Conservation (phyloP, 2,329 filamentous ascomycete genomes). For the Hypoxylon sp. region DNA sequence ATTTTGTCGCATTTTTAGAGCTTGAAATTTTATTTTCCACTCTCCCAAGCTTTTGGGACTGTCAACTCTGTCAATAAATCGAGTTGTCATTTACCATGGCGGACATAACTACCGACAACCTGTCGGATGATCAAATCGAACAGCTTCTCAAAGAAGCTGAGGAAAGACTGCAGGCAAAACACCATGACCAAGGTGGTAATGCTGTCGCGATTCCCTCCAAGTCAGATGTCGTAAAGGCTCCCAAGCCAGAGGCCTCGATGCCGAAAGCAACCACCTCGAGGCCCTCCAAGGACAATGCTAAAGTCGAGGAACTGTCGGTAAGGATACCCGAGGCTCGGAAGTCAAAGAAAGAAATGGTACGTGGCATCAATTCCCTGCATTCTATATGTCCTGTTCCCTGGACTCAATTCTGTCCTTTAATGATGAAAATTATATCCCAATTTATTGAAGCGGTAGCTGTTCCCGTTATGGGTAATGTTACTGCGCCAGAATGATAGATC, state of each 20-base stretch:
- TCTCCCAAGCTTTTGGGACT: slow-evolving; percentile 5
- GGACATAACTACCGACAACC: slow-evolving; percentile 58
- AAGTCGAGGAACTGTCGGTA: slow-evolving; percentile 48
- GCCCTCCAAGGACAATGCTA: slow-evolving; percentile 31
- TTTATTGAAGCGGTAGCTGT: slow-evolving; percentile 80
- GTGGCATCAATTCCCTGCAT: slow-evolving; percentile 26
- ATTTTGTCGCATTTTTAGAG: slow-evolving; percentile 17
- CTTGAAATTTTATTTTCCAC: slow-evolving; percentile 28
- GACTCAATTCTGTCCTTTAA: slow-evolving; percentile 56
- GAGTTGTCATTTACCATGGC: slow-evolving; percentile 45
- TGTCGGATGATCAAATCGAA: slow-evolving; percentile 75
- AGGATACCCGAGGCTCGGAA: slow-evolving; percentile 49
- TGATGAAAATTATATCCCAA: slow-evolving; percentile 85
- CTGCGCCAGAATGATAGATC: slow-evolving; percentile 73
- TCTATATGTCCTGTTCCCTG: slow-evolving; percentile 5
- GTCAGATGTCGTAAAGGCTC: slow-evolving; percentile 47
- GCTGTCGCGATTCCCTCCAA: slow-evolving; percentile 54
- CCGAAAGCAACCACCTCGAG: slow-evolving; percentile 26
- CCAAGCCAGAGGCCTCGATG: slow-evolving; percentile 26
- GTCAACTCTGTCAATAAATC: slow-evolving; percentile 27
- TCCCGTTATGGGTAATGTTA: slow-evolving; percentile 85
- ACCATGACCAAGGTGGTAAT: slow-evolving; percentile 47
- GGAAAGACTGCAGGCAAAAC: slow-evolving; percentile 61
- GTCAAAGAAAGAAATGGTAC: slow-evolving; percentile 54
- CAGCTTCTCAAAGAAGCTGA: slow-evolving; percentile 75